Evolutionary conservation across 352 stramenopile genomes (phyloP).

Genomic region (Globisporangium emineosum): DNA sequence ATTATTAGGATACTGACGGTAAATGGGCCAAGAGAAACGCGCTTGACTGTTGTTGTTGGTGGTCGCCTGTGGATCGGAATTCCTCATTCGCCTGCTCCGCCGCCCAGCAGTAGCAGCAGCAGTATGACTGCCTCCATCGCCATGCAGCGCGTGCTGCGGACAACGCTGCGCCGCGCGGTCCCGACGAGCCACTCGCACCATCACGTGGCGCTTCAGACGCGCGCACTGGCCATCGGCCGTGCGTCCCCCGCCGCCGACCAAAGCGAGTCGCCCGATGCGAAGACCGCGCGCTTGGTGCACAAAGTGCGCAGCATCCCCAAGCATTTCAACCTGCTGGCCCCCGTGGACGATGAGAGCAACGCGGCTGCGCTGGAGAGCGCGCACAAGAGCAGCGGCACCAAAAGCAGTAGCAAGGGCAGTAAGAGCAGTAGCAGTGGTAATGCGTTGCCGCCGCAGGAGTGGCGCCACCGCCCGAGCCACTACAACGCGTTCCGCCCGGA

Average conservation of each 20-base stretch:
- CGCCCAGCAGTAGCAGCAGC: not conserved
- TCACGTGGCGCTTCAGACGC: not conserved
- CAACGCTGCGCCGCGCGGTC: not conserved
- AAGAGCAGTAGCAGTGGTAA: slow-evolving; percentile 8
- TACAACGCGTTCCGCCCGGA: slow-evolving; percentile 21
- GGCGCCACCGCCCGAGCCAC: slow-evolving; percentile 21
- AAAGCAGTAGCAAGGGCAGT: slow-evolving; percentile 22
- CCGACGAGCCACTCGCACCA: not conserved
- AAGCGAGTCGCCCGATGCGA: not conserved
- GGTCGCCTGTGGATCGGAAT: slow-evolving; percentile 5
- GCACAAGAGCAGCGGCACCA: slow-evolving; percentile 6
- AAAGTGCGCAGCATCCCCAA: slow-evolving; percentile 16
- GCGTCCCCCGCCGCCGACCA: not conserved
- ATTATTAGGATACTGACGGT: too few species aligned
- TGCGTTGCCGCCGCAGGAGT: slow-evolving; percentile 7
- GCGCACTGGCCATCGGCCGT: not conserved
- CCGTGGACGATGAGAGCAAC: slow-evolving; percentile 1
- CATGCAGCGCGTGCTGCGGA: slow-evolving; percentile 11
- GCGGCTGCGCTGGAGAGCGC: slow-evolving; percentile 1
- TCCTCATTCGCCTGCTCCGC: not conserved
- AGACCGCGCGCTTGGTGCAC: not conserved
- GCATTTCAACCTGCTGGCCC: slow-evolving; percentile 22
- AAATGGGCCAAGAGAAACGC: too few species aligned
- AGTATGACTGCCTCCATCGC: slow-evolving; percentile 3
- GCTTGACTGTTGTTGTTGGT: too few species aligned